A percentile compares a stretch with the other conserved stretches of the same genome.
phyloP scores from a whole-genome alignment of 1,139 yeast genomes.

The Groenewaldozyma sp. region DNA sequence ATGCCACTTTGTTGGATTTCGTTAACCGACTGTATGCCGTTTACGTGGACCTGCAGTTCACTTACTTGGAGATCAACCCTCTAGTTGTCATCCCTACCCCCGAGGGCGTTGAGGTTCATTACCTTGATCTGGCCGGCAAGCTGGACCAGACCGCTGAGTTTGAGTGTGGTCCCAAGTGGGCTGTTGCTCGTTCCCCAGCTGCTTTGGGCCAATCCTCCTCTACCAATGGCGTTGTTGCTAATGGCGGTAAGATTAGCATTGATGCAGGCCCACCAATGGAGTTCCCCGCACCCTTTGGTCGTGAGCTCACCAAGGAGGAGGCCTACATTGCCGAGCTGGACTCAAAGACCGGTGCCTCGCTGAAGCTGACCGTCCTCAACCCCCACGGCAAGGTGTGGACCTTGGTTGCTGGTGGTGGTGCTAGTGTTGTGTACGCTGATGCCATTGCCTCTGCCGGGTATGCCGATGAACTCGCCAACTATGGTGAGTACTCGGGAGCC shows the following conservation, averaged over 20 bases:
- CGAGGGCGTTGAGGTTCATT: constrained; percentile 36
- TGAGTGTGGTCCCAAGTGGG: constrained; percentile 43
- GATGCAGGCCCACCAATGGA: constrained; percentile 42
- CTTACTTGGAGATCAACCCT: constrained; percentile 40
- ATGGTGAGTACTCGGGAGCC: constrained; percentile 39
- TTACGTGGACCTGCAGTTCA: constrained; percentile 39
- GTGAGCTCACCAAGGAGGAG: constrained; percentile 37
- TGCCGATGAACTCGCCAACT: constrained; percentile 38
- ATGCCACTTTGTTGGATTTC: constrained; percentile 35
- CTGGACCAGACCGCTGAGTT: constrained; percentile 42
- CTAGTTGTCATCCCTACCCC: constrained; percentile 36
- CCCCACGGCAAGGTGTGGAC: constrained; percentile 40
- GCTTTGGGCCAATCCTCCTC: constrained; percentile 30
- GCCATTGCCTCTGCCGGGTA: constrained; percentile 40
- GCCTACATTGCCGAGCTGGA: constrained; percentile 41
- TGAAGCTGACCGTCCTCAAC: constrained; percentile 37
- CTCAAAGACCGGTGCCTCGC: constrained; percentile 41
- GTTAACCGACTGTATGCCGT: constrained; percentile 40
- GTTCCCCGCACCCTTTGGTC: constrained; percentile 42
- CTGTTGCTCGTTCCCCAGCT: constrained; percentile 37
- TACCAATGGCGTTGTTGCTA: constrained; percentile 15
- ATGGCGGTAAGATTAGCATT: constrained; percentile 23
- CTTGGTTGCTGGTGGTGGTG: constrained; percentile 40
- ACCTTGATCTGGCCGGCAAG: constrained; percentile 40
- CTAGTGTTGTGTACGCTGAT: constrained; percentile 40